phyloP scores from a whole-genome alignment of 352 stramenopile species.

The Pythium dissotocum region DNA sequence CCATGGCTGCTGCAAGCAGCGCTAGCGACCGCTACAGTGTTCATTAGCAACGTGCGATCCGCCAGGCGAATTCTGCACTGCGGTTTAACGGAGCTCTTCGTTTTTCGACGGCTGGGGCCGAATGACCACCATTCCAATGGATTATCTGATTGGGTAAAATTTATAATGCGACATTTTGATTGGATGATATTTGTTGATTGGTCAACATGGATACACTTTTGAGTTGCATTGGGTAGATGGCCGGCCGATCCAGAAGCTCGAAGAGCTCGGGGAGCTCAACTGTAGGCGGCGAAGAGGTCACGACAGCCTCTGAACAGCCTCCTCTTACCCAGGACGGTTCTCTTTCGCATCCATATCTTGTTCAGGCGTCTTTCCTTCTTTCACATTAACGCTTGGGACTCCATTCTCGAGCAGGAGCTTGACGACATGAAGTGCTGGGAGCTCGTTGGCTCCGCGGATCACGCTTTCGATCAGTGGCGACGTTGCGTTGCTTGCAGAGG shows the following conservation, averaged over 20 bases:
- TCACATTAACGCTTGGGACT: not conserved
- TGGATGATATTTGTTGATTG: not conserved
- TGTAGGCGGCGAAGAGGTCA: too few relatives aligned
- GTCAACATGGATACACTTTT: not conserved
- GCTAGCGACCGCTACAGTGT: not conserved
- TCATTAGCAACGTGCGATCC: not conserved
- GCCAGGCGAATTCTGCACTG: not conserved
- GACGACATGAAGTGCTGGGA: not conserved
- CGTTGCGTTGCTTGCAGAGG: not conserved
- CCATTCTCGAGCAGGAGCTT: not conserved
- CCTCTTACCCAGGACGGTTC: too few relatives aligned
- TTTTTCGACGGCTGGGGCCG: constrained; percentile 3
- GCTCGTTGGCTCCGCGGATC: not conserved
- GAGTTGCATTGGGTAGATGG: not conserved
- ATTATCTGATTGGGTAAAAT: not conserved
- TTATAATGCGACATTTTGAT: not conserved
- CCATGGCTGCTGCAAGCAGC: constrained; percentile 9
- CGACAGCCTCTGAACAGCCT: too few relatives aligned
- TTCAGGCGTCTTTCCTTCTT: not conserved
- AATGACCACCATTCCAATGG: constrained; percentile 4
- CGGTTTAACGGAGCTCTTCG: not conserved
- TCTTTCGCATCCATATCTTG: not conserved
- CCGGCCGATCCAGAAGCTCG: too few relatives aligned
- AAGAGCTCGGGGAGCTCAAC: too few relatives aligned
- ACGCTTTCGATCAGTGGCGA: not conserved